These are phyloP conservation scores for Microsporum canis DNA, from an alignment of 2,329 filamentous ascomycete species.

Conservation along the genomic window DNA sequence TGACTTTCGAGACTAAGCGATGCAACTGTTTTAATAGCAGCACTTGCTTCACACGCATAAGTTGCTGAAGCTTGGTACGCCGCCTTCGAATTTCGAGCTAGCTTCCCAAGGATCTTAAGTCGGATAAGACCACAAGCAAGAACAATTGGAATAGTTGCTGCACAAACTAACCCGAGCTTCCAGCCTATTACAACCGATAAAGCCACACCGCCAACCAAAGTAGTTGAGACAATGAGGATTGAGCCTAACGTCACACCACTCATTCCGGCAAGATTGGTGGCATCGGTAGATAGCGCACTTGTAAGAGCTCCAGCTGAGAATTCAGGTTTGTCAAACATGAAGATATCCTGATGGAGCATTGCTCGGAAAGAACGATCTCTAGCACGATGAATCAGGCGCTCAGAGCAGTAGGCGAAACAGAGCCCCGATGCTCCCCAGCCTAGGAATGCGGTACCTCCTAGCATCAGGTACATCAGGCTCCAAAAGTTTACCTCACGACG, in stretches of 20 bases:
- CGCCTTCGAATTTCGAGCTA: constrained; percentile 64
- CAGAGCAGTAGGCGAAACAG: constrained; percentile 73
- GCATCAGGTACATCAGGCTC: constrained; percentile 77
- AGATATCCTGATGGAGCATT: constrained; percentile 84
- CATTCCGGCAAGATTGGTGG: constrained; percentile 75
- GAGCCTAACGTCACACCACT: constrained; percentile 81
- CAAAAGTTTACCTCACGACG: constrained; percentile 68
- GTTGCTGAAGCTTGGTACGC: constrained; percentile 71
- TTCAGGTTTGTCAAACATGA: constrained; percentile 79
- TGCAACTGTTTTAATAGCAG: constrained; percentile 84
- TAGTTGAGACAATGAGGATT: constrained; percentile 66
- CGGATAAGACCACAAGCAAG: constrained; percentile 71
- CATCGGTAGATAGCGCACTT: constrained; percentile 76
- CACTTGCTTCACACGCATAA: constrained; percentile 84
- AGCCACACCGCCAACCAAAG: constrained; percentile 60
- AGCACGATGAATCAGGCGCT: constrained; percentile 73
- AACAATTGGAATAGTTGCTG: constrained; percentile 63
- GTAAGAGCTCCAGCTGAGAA: constrained; percentile 83
- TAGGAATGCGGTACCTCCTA: constrained; percentile 62
- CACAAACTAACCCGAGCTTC: constrained; percentile 77
- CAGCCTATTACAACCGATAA: constrained; percentile 66
- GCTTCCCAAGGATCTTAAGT: constrained; percentile 71
- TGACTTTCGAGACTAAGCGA: constrained; percentile 77
- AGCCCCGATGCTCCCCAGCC: constrained; percentile 58
- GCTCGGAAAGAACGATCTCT: constrained; percentile 70